Evolutionary conservation across 2,329 filamentous ascomycete species (phyloP), one percentile per base, ranked within the genome.

Genomic region (Elsinoe arachidis): DNA sequence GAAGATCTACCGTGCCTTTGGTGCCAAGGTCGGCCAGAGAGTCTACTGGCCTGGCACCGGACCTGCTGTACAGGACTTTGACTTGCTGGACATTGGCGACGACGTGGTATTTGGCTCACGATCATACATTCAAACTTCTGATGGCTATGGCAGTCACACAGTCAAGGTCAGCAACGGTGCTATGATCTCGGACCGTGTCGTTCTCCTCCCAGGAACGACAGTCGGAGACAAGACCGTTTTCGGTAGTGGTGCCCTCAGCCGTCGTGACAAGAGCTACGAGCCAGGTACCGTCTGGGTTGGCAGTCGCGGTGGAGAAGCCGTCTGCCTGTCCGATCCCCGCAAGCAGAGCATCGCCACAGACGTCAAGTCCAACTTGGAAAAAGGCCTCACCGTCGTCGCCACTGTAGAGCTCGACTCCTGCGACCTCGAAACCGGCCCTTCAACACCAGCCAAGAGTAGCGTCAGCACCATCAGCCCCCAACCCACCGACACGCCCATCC

Each of bases 91-190:
- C 21, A 71, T 82, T 59, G 80, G 80, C 9, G 75, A 81, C 57
- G 76, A 82, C 65, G 79, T 82, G n/a, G 78, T 82, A 9, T 82
- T 83, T 60, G 80, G 80, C 0, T 81, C 79, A 11, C 74, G 79
- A 2, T 76, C 79, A 2, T 74, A 80, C 57, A 63, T 83, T 0
- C 66, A 81, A 30, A 82, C 78, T 1, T 77, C 78, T 0, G 80
- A 83, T 63, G 76, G 74, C 2, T 67, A 65, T 19, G 76, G 80
- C 0, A 77, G 76, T 10, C 76, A 78, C 12, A 68, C 63, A 7
- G 71, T 83, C 47, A 71, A 67, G 11, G 74, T 83, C 51, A 66
- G 69, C 5, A 73, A 77, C 57, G 69, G 76, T 1, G 74, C 78
- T 17, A 82, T 82, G 80, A 76, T 82, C 58, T 80, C 79, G 2